Evolutionary conservation across 2,329 filamentous ascomycete species (phyloP), one percentile per base, ranked within the genome.

Genomic region (Metarhizium robertsii): DNA sequence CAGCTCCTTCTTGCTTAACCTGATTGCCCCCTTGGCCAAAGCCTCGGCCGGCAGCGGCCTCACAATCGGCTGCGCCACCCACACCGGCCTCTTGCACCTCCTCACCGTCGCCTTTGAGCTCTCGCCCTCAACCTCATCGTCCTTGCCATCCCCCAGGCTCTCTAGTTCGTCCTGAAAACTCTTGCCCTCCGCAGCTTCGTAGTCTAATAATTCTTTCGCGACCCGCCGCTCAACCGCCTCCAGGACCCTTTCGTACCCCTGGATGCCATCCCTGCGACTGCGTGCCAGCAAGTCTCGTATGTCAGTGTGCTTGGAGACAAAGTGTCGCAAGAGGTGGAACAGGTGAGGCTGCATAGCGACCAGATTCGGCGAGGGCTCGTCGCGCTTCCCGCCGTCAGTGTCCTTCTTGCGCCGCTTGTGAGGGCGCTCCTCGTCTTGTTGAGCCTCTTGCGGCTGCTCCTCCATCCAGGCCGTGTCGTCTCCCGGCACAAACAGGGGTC

Each of bases 31-130:
- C 67, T 90, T 91, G 59, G 86, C 85, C 60, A 94, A 65, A 2
- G 94, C 94, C 73, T 97, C 92, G 62, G 87, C 88, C 0, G 94
- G 94, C 64, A 96, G 69, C 45, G 91, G 92, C 55, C 92, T 77
- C 6, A 96, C 81, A 64, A 95, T 89, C 4, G 92, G 87, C 73
- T 97, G 92, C 53, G 85, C 90, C 4, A 96, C 79, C 90, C 90
- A 96, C 81, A 86, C 96, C 1, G 92, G 92, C 60, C 90, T 75
- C 67, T 85, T 86, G 66, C 90, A 95, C 58, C 82, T 76, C 55
- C 80, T 81, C 30, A 94, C 84, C 1, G 87, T 84, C 8, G 81
- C 84, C 18, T 83, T 72, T 4, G 85, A 87, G 67, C 80, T 86
- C 64, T 84, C 77, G 0, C 72, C 71, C 50, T 79, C 76, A 4